Percentiles rank a stretch among this genome's conserved stretches.
These are phyloP conservation scores for Suaeda aralocaspica DNA, from an alignment of 148 eudicot genomes.

Conservation along the genomic window DNA sequence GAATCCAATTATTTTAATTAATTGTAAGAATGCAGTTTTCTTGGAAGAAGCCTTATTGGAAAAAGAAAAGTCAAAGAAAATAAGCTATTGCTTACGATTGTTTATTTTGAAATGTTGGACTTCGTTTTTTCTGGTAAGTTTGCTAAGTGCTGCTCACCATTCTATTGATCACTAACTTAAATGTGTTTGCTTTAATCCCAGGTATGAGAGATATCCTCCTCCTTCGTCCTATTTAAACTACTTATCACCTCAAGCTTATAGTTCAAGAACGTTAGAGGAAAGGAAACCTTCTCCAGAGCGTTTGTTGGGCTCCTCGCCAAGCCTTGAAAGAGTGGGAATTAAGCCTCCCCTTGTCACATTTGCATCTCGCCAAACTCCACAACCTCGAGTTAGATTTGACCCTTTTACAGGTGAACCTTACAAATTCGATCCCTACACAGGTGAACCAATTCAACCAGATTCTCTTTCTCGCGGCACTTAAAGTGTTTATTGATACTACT, in stretches of 20 bases:
- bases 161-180: no score
- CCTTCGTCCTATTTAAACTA: constrained; percentile 36
- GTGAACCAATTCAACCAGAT: constrained; percentile 61
- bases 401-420: constrained; percentile 76
- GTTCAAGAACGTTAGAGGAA: constrained; percentile 15
- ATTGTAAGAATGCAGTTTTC: no score
- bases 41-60: no score
- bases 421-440: constrained; percentile 81
- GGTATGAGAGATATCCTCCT: constrained; percentile 42
- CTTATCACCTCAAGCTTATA: constrained; percentile 36
- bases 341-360: constrained; percentile 20
- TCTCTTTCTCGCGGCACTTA: constrained; percentile 24
- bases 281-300: constrained; percentile 11
- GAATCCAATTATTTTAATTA: no score
- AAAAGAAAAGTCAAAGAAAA: no score
- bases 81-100: no score
- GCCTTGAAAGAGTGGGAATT: constrained; percentile 29
- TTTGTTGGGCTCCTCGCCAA: background rate
- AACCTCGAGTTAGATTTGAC: constrained; percentile 56
- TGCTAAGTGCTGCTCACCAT: no score
- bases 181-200: constrained; percentile 8
- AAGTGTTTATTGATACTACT: constrained; percentile 26
- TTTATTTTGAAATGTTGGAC: no score
- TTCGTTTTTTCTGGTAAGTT: no score
- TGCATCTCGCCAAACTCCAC: constrained; percentile 32